These are phyloP conservation scores for Geotrichum candidum DNA, from an alignment of 1,139 yeast genomes.

Conservation along the genomic window DNA sequence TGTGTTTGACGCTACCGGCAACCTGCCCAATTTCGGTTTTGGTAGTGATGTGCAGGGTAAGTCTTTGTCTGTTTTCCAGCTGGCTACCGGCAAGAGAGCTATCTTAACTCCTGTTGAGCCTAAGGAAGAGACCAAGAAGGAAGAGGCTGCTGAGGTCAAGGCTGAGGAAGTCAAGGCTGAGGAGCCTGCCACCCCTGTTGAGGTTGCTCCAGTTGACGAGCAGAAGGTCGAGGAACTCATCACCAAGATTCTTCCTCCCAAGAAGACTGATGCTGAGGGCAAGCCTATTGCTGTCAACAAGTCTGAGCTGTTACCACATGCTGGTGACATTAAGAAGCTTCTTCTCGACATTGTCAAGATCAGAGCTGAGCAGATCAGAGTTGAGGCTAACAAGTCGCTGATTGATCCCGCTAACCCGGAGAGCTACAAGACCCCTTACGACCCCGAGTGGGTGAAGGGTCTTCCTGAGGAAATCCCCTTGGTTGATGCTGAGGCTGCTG, in stretches of 20 bases:
- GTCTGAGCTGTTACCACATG: slow-evolving; percentile 19
- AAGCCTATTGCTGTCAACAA: slow-evolving; percentile 21
- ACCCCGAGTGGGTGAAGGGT: slow-evolving; percentile 53
- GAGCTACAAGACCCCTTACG: slow-evolving; percentile 38
- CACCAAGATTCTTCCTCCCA: slow-evolving; percentile 20
- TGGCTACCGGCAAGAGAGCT: slow-evolving; percentile 26
- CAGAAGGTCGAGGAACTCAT: slow-evolving; percentile 19
- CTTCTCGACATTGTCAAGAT: slow-evolving; percentile 50
- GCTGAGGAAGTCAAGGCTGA: slow-evolving; percentile 11
- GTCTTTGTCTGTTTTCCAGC: slow-evolving; percentile 25
- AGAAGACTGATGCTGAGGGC: slow-evolving; percentile 17
- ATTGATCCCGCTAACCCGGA: slow-evolving; percentile 25
- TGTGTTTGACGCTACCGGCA: slow-evolving; percentile 30
- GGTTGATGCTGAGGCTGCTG: slow-evolving; percentile 48
- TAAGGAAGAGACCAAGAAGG: slow-evolving; percentile 10
- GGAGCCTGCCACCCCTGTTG: slow-evolving; percentile 10
- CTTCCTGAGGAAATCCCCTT: slow-evolving; percentile 44
- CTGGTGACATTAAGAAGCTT: slow-evolving; percentile 45
- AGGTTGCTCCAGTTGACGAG: slow-evolving; percentile 15
- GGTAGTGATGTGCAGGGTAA: slow-evolving; percentile 23
- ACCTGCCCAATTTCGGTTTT: slow-evolving; percentile 24
- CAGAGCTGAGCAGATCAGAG: slow-evolving; percentile 48
- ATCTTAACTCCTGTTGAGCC: slow-evolving; percentile 8
- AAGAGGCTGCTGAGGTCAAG: slow-evolving; percentile 8
- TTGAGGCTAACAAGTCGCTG: slow-evolving; percentile 29